phyloP scores from a whole-genome alignment of 805 yeast genomes.

The Ogataea paraovalis region DNA sequence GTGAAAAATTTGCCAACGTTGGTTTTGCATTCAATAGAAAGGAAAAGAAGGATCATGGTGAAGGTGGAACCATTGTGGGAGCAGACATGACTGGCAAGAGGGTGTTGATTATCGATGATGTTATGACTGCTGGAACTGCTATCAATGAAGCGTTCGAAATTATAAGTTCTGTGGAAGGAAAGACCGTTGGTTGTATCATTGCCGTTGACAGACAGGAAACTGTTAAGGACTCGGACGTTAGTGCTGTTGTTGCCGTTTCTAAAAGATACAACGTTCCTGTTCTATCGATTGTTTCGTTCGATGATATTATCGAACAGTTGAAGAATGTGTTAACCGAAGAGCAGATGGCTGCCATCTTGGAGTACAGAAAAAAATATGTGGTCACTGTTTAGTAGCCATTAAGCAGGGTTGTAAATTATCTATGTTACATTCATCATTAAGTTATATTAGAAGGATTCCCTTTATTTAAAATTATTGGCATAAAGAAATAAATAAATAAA shows the following conservation, averaged over 20 bases:
- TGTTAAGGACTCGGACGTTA: slow-evolving; percentile 55
- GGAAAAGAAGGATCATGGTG: slow-evolving; percentile 97
- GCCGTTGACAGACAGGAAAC: slow-evolving; percentile 96
- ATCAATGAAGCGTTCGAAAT: slow-evolving; percentile 89
- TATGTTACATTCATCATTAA: no score
- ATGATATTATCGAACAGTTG: slow-evolving; percentile 67
- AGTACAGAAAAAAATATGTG: slow-evolving; percentile 50
- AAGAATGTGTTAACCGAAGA: slow-evolving; percentile 49
- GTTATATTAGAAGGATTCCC: not conserved
- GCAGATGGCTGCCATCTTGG: slow-evolving; percentile 53
- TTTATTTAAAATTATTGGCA: no score
- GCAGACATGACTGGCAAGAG: slow-evolving; percentile 65
- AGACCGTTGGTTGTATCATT: slow-evolving; percentile 78
- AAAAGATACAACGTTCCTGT: slow-evolving; percentile 78
- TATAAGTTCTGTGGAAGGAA: slow-evolving; percentile 64
- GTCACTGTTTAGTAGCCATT: slow-evolving; percentile 28
- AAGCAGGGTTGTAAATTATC: not conserved
- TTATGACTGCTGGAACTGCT: slow-evolving; percentile 98
- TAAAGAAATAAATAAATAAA: no score
- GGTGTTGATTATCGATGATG: slow-evolving; percentile 89
- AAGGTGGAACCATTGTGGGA: slow-evolving; percentile 95
- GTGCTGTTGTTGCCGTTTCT: slow-evolving; percentile 81
- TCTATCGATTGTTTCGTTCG: slow-evolving; percentile 68
- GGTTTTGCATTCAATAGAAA: slow-evolving; percentile 96
- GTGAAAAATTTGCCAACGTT: slow-evolving; percentile 65